Conservation (phyloP, 768 basidiomycete genomes). For the Tylopilus sp. region DNA sequence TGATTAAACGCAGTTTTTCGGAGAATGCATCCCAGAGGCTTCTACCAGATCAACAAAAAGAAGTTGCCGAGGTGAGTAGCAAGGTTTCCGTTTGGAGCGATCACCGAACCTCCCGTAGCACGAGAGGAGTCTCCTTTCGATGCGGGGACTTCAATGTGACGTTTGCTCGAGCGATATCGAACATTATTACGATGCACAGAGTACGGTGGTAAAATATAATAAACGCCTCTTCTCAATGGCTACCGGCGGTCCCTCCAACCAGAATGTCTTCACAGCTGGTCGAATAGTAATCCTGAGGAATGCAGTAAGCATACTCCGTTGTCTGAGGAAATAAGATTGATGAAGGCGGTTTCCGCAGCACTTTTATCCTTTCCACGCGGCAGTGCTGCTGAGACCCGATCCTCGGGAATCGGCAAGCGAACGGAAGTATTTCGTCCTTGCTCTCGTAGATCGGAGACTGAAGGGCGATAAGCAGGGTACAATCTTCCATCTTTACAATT, state of each 20-base stretch:
- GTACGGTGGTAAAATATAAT: conserved; percentile 60
- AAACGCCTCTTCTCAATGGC: conserved; percentile 60
- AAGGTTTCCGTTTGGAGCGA: conserved; percentile 2
- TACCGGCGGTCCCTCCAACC: conserved; percentile 55
- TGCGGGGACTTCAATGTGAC: conserved; percentile 66
- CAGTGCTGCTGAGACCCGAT: conserved; percentile 66
- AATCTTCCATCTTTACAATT: not conserved
- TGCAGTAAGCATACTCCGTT: conserved; percentile 49
- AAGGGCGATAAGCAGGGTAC: conserved; percentile 55
- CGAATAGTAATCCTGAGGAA: conserved; percentile 83
- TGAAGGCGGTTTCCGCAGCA: conserved; percentile 47
- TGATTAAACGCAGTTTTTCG: conserved; percentile 99
- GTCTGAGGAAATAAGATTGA: not conserved
- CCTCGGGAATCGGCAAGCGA: conserved; percentile 47
- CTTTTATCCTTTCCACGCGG: conserved; percentile 66
- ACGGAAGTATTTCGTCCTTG: conserved; percentile 65
- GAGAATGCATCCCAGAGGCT: conserved; percentile 94
- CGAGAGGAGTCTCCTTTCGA: conserved; percentile 60
- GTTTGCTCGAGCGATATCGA: conserved; percentile 72
- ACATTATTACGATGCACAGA: conserved; percentile 68
- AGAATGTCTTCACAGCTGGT: conserved; percentile 65
- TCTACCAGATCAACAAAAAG: conserved; percentile 89
- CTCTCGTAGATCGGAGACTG: conserved; percentile 61
- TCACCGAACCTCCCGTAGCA: conserved; percentile 43
- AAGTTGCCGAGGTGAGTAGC: conserved; percentile 69